Evolutionary conservation across 441 rosid genomes (phyloP).

Genomic region (Isatis lusitanica): DNA sequence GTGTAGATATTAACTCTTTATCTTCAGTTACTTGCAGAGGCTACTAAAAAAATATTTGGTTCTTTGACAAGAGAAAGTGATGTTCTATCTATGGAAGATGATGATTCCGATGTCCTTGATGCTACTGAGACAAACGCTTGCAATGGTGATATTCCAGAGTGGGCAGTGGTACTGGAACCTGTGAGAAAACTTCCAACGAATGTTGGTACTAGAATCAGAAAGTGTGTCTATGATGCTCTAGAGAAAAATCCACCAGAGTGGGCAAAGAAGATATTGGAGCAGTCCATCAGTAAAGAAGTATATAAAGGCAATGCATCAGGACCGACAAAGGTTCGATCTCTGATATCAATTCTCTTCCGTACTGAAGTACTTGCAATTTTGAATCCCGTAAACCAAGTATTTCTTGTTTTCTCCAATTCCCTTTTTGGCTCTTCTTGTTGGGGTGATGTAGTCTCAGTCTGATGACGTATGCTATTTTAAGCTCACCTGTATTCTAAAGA

Average conservation of each 20-base stretch:
- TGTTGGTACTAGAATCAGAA: slow-evolving; percentile 98
- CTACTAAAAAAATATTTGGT: slow-evolving; percentile 73
- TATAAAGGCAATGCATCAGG: slow-evolving; percentile 99
- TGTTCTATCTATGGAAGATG: slow-evolving; percentile 68
- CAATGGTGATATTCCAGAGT: slow-evolving; percentile 76
- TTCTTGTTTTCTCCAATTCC: slow-evolving; percentile 1
- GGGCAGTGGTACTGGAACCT: slow-evolving; percentile 89
- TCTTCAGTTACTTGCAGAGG: slow-evolving; percentile 98
- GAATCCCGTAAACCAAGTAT: slow-evolving; percentile 16
- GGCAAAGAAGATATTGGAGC: slow-evolving; percentile 85
- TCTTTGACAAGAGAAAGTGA: slow-evolving; percentile 57
- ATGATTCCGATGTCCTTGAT: slow-evolving; percentile 55
- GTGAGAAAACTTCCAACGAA: slow-evolving; percentile 97
- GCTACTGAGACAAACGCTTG: slow-evolving; percentile 50
- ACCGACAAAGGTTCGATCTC: slow-evolving; percentile 85
- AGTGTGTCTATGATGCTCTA: slow-evolving; percentile 88
- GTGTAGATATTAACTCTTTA: slow-evolving; percentile 40
- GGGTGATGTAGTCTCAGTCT: slow-evolving; percentile 10
- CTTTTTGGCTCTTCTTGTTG: slow-evolving; percentile 15
- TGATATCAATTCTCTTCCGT: slow-evolving; percentile 26
- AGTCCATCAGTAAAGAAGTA: slow-evolving; percentile 94
- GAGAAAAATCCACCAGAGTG: slow-evolving; percentile 88
- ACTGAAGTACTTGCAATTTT: slow-evolving; percentile 17
- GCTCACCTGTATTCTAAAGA: slow-evolving; percentile 37
- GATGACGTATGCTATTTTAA: slow-evolving; percentile 19